Percentiles rank a stretch among this genome's conserved stretches.
Conservation (phyloP, 352 stramenopile genomes). For the Sclerospora graminicola region DNA sequence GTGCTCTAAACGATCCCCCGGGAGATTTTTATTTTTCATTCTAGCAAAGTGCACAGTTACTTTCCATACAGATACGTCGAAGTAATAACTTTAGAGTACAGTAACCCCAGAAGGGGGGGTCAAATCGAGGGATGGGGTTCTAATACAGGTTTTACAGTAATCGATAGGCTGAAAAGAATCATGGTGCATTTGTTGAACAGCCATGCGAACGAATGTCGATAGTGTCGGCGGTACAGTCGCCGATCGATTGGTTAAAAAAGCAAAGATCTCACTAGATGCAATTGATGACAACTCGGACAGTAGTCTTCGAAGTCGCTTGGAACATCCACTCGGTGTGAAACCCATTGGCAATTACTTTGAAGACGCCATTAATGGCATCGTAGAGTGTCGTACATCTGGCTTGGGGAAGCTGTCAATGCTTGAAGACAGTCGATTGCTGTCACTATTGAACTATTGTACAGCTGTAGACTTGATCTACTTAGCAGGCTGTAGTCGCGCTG, state of each 20-base stretch:
- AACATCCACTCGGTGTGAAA: conserved; percentile 75
- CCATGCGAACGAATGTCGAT: conserved; percentile 1
- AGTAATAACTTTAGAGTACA: too few species aligned
- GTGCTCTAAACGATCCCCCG: too few species aligned
- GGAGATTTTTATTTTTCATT: too few species aligned
- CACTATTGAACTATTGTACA: conserved; percentile 47
- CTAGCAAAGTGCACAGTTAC: too few species aligned
- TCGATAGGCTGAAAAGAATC: too few species aligned
- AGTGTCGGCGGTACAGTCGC: conserved; percentile 7
- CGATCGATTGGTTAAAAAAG: conserved; percentile 21
- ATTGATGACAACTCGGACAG: background rate
- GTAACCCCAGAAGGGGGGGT: too few species aligned
- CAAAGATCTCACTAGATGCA: conserved; percentile 10
- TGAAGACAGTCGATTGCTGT: conserved; percentile 55
- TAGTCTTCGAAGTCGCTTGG: conserved; percentile 14
- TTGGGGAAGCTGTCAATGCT: conserved; percentile 45
- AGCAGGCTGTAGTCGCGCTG: conserved; percentile 36
- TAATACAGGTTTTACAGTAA: too few species aligned
- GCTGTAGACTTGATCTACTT: conserved; percentile 39
- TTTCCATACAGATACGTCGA: too few species aligned
- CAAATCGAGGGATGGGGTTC: too few species aligned
- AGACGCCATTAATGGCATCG: conserved; percentile 45
- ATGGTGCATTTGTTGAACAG: too few species aligned
- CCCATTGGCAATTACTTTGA: conserved; percentile 75
- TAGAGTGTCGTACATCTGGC: conserved; percentile 43